Percentiles rank a stretch among this genome's conserved stretches.
Conservation (phyloP, 2,329 filamentous ascomycete species). For the Amesomyces nigricolor region DNA sequence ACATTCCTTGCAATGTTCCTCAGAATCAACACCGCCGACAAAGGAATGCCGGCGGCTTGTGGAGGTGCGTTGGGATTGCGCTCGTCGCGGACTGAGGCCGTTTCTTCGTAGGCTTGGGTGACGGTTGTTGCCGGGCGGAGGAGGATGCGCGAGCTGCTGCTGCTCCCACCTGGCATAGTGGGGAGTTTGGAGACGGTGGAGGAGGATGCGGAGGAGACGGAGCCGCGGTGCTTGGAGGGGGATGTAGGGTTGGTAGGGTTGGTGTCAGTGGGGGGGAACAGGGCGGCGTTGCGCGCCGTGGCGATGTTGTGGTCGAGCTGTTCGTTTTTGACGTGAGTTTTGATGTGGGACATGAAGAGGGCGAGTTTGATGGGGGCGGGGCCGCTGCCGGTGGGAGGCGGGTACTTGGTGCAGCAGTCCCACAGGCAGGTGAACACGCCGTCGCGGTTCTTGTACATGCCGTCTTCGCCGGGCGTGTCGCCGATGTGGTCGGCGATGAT, state of each 20-base stretch:
- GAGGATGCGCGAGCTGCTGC: slow-evolving; percentile 33
- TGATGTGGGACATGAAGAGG: slow-evolving; percentile 58
- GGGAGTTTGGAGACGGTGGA: no score
- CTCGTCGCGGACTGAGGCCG: slow-evolving; percentile 50
- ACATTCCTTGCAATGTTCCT: slow-evolving; percentile 70
- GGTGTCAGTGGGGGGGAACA: slow-evolving; percentile 12
- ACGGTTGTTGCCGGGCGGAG: slow-evolving; percentile 52
- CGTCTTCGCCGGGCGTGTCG: slow-evolving; percentile 48
- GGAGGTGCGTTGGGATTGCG: slow-evolving; percentile 51
- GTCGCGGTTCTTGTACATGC: slow-evolving; percentile 51
- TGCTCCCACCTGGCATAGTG: no score
- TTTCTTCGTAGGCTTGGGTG: slow-evolving; percentile 51
- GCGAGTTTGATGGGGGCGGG: slow-evolving; percentile 38
- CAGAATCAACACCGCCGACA: slow-evolving; percentile 70
- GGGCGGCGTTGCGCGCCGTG: not conserved
- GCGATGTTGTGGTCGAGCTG: slow-evolving; percentile 21
- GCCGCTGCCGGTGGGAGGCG: slow-evolving; percentile 30
- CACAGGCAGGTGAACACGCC: slow-evolving; percentile 58
- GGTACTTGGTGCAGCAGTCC: slow-evolving; percentile 58
- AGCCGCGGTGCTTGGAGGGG: slow-evolving; percentile 1
- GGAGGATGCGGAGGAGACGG: slow-evolving; percentile 12
- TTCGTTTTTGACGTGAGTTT: slow-evolving; percentile 49
- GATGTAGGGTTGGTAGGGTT: not conserved
- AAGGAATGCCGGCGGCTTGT: slow-evolving; percentile 70
- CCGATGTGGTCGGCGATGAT: slow-evolving; percentile 60